Percentiles rank a stretch among this genome's conserved stretches.
Conservation (phyloP, 805 yeast genomes). For the Saturnispora sekii region DNA sequence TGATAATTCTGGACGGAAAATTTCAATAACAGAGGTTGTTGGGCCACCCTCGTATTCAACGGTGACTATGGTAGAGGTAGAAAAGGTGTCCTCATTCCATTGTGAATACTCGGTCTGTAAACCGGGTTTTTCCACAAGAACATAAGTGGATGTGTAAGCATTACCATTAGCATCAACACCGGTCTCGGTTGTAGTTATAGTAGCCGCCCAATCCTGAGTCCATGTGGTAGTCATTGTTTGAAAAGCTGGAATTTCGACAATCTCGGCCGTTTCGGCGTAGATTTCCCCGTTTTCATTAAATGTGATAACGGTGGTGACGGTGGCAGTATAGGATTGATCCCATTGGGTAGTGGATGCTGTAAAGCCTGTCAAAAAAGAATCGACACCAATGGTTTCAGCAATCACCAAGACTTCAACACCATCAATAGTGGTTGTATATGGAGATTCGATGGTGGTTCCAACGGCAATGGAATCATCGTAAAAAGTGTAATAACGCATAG, state of each 20-base stretch:
- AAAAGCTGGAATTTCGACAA: slow-evolving; percentile 4
- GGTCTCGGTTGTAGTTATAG: not conserved
- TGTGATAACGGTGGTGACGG: not conserved
- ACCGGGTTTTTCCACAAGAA: not conserved
- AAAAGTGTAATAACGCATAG: slow-evolving; percentile 2
- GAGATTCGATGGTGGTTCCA: slow-evolving; percentile 5
- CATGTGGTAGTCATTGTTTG: slow-evolving; percentile 2
- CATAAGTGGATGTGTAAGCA: not conserved
- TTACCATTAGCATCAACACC: not conserved
- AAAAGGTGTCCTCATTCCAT: not conserved
- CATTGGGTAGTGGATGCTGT: not conserved
- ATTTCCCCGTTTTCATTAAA: not conserved
- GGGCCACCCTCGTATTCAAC: not conserved
- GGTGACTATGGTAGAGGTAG: not conserved
- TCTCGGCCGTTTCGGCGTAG: not conserved
- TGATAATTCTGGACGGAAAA: slow-evolving; percentile 2
- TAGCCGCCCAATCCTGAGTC: not conserved
- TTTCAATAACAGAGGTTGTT: not conserved
- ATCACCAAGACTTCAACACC: not conserved
- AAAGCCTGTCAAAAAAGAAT: not conserved
- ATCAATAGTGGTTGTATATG: slow-evolving; percentile 1
- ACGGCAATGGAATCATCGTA: slow-evolving; percentile 1
- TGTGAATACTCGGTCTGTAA: not conserved
- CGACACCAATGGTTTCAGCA: slow-evolving; percentile 7
- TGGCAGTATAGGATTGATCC: not conserved